Evolutionary conservation across 1,284 basidiomycete genomes (phyloP).

Genomic region (Ustilago curta): DNA sequence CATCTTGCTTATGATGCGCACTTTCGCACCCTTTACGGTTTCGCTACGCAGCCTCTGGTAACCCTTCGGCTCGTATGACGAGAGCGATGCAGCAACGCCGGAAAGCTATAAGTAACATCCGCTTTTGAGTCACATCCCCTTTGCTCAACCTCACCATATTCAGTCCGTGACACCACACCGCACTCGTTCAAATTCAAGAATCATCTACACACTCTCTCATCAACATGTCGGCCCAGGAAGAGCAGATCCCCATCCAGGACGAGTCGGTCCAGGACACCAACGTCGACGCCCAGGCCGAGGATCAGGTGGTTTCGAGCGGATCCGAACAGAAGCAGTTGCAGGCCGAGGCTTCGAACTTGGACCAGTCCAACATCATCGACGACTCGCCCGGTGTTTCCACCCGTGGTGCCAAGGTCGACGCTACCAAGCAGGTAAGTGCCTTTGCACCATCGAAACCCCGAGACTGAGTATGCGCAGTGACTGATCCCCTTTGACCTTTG

Average conservation of each 20-base stretch:
- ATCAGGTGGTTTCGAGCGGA: conserved; percentile 31
- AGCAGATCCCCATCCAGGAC: conserved; percentile 50
- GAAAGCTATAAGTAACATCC: conserved; percentile 16
- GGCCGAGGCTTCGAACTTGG: conserved; percentile 43
- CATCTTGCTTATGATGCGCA: conserved; percentile 5
- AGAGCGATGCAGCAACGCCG: neutral
- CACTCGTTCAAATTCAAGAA: conserved; percentile 15
- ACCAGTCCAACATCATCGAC: conserved; percentile 56
- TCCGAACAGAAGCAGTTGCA: conserved; percentile 44
- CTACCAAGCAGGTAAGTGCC: conserved; percentile 47
- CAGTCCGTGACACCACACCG: conserved; percentile 1
- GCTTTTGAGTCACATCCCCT: neutral
- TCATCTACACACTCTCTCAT: conserved; percentile 1
- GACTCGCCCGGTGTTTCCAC: conserved; percentile 48
- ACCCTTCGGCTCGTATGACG: neutral
- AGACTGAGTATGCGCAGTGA: neutral
- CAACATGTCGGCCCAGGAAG: conserved; percentile 46
- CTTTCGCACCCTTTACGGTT: neutral
- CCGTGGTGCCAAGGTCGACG: conserved; percentile 53
- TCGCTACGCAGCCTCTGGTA: neutral
- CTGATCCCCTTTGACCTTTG: neutral
- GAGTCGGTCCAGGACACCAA: conserved; percentile 43
- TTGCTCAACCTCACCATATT: neutral
- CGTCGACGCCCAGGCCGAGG: conserved; percentile 53
- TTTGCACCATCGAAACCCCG: no score